A percentile compares a stretch with the other conserved stretches of the same genome.
phyloP scores from a whole-genome alignment of 2,329 filamentous ascomycete species.

The Aureobasidium leucospermi region DNA sequence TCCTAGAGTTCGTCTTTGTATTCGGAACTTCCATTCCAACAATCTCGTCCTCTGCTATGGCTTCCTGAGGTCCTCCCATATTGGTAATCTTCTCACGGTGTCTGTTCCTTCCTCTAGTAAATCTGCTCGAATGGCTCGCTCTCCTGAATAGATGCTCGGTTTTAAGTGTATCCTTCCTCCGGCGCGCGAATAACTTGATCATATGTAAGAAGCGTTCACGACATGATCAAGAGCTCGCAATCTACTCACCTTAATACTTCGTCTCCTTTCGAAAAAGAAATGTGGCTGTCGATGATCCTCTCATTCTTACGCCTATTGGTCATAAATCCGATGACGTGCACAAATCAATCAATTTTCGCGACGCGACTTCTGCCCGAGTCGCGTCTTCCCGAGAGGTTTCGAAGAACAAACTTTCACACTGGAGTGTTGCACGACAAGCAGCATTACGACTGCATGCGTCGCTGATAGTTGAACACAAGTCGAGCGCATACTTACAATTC shows the following conservation, averaged over 20 bases:
- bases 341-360: not conserved
- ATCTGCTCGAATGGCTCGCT: not conserved
- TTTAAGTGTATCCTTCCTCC: not conserved
- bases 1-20: conserved; percentile 3
- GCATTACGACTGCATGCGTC: not conserved
- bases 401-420: not conserved
- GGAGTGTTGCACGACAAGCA: not conserved
- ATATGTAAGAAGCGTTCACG: not conserved
- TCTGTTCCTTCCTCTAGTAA: not conserved
- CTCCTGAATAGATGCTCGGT: not conserved
- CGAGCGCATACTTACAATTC: not conserved
- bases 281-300: not conserved
- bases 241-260: not conserved
- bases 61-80: conserved; percentile 12
- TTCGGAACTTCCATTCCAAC: conserved; percentile 13
- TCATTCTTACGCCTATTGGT: not conserved
- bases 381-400: conserved; percentile 1
- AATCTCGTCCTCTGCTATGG: conserved; percentile 17
- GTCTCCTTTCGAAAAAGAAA: not conserved
- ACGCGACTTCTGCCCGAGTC: not conserved
- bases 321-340: not conserved
- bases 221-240: too few species aligned
- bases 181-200: not conserved
- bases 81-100: not conserved
- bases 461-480: not conserved